phyloP scores from a whole-genome alignment of 2,329 filamentous ascomycete genomes.

The Neofusicoccum laricinum region DNA sequence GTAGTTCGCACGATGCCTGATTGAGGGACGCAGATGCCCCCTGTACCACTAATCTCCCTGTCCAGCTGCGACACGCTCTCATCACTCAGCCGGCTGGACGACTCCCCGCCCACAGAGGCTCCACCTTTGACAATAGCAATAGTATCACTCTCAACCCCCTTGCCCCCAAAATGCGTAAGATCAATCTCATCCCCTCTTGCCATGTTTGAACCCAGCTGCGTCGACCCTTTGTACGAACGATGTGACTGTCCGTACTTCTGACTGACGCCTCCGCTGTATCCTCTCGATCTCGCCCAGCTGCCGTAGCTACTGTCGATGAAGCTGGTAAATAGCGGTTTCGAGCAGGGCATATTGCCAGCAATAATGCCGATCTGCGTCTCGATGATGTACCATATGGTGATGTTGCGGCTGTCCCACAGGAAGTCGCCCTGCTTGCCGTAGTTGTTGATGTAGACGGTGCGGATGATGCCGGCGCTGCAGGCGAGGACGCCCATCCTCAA shows the following conservation, averaged over 20 bases:
- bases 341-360: conserved; percentile 42
- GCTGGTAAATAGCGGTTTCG: conserved; percentile 41
- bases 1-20: conserved; percentile 4
- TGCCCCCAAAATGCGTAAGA: neutral
- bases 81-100: neutral
- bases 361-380: conserved; percentile 46
- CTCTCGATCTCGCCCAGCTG: conserved; percentile 18
- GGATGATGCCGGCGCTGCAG: conserved; percentile 42
- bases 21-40: neutral
- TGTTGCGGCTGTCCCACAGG: conserved; percentile 42
- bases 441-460: conserved; percentile 33
- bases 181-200: neutral
- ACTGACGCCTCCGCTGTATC: neutral
- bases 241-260: neutral
- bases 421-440: conserved; percentile 38
- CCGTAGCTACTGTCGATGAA: conserved; percentile 34
- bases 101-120: neutral
- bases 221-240: neutral
- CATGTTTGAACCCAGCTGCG: neutral
- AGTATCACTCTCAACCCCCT: neutral
- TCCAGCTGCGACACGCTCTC: neutral
- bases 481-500: conserved; percentile 28
- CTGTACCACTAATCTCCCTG: neutral
- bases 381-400: conserved; percentile 48
- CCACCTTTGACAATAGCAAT: neutral